Base-by-base conservation (phyloP, 2,329 filamentous ascomycete genomes). In the Saccharata proteae region DNA sequence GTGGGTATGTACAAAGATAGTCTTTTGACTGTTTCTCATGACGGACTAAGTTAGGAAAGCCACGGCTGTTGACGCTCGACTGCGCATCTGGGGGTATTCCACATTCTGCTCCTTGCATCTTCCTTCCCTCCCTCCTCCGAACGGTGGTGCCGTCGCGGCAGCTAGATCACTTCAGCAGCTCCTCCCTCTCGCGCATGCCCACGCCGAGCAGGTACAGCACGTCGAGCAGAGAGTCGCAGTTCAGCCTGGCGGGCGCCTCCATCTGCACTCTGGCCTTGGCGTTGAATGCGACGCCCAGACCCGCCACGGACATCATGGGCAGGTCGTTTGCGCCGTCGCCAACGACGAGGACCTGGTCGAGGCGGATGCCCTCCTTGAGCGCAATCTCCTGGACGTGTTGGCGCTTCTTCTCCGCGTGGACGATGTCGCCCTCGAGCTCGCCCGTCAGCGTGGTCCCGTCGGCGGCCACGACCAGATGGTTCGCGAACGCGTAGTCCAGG, bases 401-500 rank as follows among this genome's bases (percentile, higher is more conserved):
- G 12, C 71, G 66, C 60, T 90, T 90, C 49, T 75, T 70, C 59
- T 83, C 71, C 34, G 74, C 77, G 46, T 85, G 77, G 7, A 90
- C 78, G 33, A 90, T 85, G 13, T 67, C 61, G 5, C 78, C 78
- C 29, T 71, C 63, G 2, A 85, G 67, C 47, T 84, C 76, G 14
- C 82, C 82, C 0, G 80, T 88, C 23, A 90, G 59, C 16, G 60
- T 64, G 10, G 62, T 39, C 4, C 48, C 48, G 16, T 55, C 51
- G 5, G 69, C 61, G 38, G 74, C 73, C 11, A 79, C 64, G 11
- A 76, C 69, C 0, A 88, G 78, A 45, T 88, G 77, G 54, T 98
- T 98, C 23, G 90, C 90, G 51, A 79, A 74, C 0, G 83, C 85
- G 49, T 93, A 77, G 55, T 96, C 82, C 35, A 98, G 72, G 10